A percentile compares a stretch with the other conserved stretches of the same genome.
Evolutionary conservation across 306 rosid genomes (phyloP).

Genomic region (Quercus berberidifolia): DNA sequence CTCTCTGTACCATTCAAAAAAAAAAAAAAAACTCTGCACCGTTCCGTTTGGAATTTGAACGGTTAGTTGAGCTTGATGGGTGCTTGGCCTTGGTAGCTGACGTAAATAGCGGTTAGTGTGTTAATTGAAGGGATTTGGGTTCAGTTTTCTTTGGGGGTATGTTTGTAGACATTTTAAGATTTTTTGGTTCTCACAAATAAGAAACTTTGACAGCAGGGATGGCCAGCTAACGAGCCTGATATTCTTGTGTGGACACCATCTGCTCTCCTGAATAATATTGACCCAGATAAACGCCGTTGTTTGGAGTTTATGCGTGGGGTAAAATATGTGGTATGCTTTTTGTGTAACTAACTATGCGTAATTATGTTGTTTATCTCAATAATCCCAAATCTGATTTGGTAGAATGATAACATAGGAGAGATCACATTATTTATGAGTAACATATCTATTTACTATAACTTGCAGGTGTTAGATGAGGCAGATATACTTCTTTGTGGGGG

Average conservation of each 20-base stretch:
- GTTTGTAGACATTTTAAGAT: constrained; percentile 2
- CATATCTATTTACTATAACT: not conserved
- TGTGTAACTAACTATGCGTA: not conserved
- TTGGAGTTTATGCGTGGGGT: constrained; percentile 61
- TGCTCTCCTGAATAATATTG: constrained; percentile 83
- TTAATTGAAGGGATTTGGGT: not conserved
- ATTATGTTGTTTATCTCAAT: not conserved
- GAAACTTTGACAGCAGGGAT: constrained; percentile 55
- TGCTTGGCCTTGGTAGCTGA: too few relatives aligned
- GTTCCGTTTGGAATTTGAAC: too few relatives aligned
- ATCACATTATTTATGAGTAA: not conserved
- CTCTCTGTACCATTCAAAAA: too few relatives aligned
- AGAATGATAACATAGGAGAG: not conserved
- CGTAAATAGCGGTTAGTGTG: too few relatives aligned
- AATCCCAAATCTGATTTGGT: not conserved
- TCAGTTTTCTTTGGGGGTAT: not conserved
- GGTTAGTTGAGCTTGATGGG: too few relatives aligned
- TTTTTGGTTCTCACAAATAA: not conserved
- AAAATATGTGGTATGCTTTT: constrained; percentile 74
- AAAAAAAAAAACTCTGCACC: too few relatives aligned
- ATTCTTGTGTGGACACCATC: constrained; percentile 89
- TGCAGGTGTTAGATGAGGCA: constrained; percentile 96
- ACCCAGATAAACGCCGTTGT: constrained; percentile 49
- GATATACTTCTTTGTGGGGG: constrained; percentile 96
- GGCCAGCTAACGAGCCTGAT: constrained; percentile 78